Percentiles rank a stretch among this genome's conserved stretches.
Evolutionary conservation across 2,329 filamentous ascomycete genomes (phyloP).

Genomic region (Orbilia blumenaviensis): DNA sequence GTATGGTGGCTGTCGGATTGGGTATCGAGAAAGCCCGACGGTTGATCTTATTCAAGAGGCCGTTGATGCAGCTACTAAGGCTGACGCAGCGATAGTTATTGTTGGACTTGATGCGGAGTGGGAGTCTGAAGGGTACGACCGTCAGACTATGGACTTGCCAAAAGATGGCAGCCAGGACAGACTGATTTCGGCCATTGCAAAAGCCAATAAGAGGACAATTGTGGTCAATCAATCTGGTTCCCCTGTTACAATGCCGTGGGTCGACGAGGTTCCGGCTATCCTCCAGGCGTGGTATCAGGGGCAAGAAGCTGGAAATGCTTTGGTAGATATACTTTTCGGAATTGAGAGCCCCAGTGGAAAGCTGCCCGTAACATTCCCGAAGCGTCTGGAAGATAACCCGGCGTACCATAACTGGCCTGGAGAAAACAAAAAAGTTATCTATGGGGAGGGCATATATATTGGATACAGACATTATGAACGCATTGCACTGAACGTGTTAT

Average conservation of each 20-base stretch:
- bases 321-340: slow-evolving; percentile 73
- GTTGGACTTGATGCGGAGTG: slow-evolving; percentile 77
- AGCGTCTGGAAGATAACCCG: slow-evolving; percentile 71
- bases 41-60: slow-evolving; percentile 71
- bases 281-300: slow-evolving; percentile 77
- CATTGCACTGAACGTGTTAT: slow-evolving; percentile 68
- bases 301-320: slow-evolving; percentile 74
- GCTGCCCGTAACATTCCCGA: slow-evolving; percentile 75
- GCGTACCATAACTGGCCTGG: slow-evolving; percentile 78
- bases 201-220: slow-evolving; percentile 72
- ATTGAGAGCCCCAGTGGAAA: slow-evolving; percentile 74
- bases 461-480: slow-evolving; percentile 80
- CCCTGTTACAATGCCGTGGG: slow-evolving; percentile 77
- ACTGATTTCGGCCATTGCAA: slow-evolving; percentile 70
- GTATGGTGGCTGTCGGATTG: slow-evolving; percentile 76
- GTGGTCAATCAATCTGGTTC: slow-evolving; percentile 76
- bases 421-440: slow-evolving; percentile 73
- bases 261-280: slow-evolving; percentile 71
- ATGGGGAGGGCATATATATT: slow-evolving; percentile 77
- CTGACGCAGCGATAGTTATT: slow-evolving; percentile 74
- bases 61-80: slow-evolving; percentile 69
- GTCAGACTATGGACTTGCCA: slow-evolving; percentile 70
- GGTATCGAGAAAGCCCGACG: slow-evolving; percentile 70
- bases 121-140: slow-evolving; percentile 78
- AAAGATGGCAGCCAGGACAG: slow-evolving; percentile 69